Percentiles rank a stretch among this genome's conserved stretches.
phyloP scores from a whole-genome alignment of 2,329 filamentous ascomycete genomes.

The Neofusicoccum sp. region DNA sequence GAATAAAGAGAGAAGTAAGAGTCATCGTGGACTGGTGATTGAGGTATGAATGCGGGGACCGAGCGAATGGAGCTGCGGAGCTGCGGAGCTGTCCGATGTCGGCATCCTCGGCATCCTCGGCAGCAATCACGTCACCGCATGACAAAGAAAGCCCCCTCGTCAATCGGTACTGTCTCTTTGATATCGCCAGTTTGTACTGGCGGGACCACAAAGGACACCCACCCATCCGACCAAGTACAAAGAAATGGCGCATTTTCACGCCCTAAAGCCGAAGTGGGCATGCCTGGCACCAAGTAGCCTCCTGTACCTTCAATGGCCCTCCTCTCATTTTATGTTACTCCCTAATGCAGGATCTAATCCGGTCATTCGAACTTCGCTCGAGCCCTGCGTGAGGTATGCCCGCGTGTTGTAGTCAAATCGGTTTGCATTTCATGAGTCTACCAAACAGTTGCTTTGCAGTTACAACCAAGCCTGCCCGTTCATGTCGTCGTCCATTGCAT shows the following conservation, averaged over 20 bases:
- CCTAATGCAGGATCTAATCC: too few species aligned
- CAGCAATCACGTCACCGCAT: slow-evolving; percentile 1
- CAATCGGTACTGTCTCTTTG: too few species aligned
- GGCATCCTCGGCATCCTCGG: slow-evolving; percentile 5
- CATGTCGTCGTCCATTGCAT: slow-evolving; percentile 9
- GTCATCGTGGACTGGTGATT: not conserved
- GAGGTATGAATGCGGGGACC: not conserved
- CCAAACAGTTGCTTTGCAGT: slow-evolving; percentile 1
- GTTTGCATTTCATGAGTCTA: slow-evolving; percentile 10
- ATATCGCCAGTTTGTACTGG: too few species aligned
- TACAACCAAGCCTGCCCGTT: slow-evolving; percentile 1
- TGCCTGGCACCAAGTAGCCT: too few species aligned
- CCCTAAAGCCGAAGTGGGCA: too few species aligned
- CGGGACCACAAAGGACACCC: too few species aligned
- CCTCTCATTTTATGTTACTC: too few species aligned
- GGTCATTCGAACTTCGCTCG: too few species aligned
- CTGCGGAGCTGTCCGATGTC: slow-evolving; percentile 5
- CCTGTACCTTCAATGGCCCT: too few species aligned
- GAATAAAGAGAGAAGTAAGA: not conserved
- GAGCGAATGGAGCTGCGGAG: not conserved
- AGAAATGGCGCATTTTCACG: too few species aligned
- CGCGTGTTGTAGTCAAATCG: slow-evolving; percentile 9
- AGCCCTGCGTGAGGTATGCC: too few species aligned
- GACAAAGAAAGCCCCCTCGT: not conserved
- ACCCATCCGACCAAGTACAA: too few species aligned